These are phyloP conservation scores for Sclerotinia borealis DNA, from an alignment of 2,329 filamentous ascomycete species.

Conservation along the genomic window DNA sequence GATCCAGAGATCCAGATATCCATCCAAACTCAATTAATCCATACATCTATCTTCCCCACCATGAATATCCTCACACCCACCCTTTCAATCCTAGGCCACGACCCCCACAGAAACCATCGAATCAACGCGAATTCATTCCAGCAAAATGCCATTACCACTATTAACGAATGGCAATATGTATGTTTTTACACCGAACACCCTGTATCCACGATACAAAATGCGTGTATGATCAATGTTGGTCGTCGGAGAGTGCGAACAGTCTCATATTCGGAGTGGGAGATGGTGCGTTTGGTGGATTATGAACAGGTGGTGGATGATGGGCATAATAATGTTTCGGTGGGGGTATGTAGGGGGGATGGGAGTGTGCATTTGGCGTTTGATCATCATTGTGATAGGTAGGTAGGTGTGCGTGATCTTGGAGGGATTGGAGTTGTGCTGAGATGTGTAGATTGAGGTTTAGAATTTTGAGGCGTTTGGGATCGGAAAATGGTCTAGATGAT, in stretches of 20 bases:
- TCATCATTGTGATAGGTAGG: slow-evolving; percentile 26
- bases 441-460: slow-evolving; percentile 21
- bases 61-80: slow-evolving; percentile 14
- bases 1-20: no score
- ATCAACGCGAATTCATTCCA: slow-evolving; percentile 28
- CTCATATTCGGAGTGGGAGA: slow-evolving; percentile 16
- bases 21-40: not conserved
- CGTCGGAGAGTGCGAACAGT: slow-evolving; percentile 6
- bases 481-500: not conserved
- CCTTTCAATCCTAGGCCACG: slow-evolving; percentile 19
- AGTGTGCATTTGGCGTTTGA: slow-evolving; percentile 27
- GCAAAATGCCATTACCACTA: slow-evolving; percentile 23
- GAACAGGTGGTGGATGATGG: slow-evolving; percentile 25
- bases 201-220: not conserved
- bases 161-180: slow-evolving; percentile 23
- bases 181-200: slow-evolving; percentile 21
- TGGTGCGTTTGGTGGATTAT: slow-evolving; percentile 23
- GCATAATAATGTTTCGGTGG: slow-evolving; percentile 25
- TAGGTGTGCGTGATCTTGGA: slow-evolving; percentile 8
- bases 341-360: slow-evolving; percentile 23
- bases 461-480: slow-evolving; percentile 12
- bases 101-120: slow-evolving; percentile 20
- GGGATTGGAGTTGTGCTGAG: not conserved
- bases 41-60: not conserved
- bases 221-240: slow-evolving; percentile 19